Base-by-base conservation (phyloP, 257 asterid genomes). In the Forsythia suspensa region DNA sequence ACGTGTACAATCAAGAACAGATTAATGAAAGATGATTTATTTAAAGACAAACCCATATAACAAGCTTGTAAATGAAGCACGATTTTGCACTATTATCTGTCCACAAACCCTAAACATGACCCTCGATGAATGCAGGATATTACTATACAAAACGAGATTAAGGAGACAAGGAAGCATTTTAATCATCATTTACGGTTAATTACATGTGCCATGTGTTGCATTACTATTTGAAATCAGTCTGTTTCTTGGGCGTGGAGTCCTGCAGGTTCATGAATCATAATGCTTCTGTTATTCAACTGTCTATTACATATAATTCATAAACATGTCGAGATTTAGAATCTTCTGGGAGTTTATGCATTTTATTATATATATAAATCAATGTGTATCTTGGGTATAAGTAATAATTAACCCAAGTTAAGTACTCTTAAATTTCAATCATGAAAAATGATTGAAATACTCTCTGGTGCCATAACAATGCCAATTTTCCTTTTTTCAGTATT, bases 101-200 rank as follows among this genome's bases (percentile, higher is more conserved):
- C 87, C 46, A 72, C 81, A 85, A 84, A 88, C 88, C 92, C 90
- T 88, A 88, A 83, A 81, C 91, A 85, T 73, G 86, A 82, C 72
- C 85, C 90, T 69, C 67, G 88, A 76, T 55, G 55, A 61, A 68
- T 77, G 87, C 82, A 75, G 59, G 73, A 21, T 76, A 21, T 68
- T 76, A 74, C 72, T 72, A 51, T 67, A 72, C 39, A 44, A 72
- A 83, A 68, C 79, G n/a, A 0, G 78, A 84, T 76, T 48, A 71
- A 48, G 80, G 87, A 85, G 88, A 87, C 90, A 89, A 68, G 87
- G 84, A 61, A 72, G 85, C 86, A 83, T 55, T 71, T 59, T 73
- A 48, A 67, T 81, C 81, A 78, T 61, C 29, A 67, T 76, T 84
- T 73, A 46, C 76, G 85, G 80, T 81, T 76, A 51, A 70, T 75